phyloP scores from a whole-genome alignment of 208 protist species.

The Leishmania aethiopica region DNA sequence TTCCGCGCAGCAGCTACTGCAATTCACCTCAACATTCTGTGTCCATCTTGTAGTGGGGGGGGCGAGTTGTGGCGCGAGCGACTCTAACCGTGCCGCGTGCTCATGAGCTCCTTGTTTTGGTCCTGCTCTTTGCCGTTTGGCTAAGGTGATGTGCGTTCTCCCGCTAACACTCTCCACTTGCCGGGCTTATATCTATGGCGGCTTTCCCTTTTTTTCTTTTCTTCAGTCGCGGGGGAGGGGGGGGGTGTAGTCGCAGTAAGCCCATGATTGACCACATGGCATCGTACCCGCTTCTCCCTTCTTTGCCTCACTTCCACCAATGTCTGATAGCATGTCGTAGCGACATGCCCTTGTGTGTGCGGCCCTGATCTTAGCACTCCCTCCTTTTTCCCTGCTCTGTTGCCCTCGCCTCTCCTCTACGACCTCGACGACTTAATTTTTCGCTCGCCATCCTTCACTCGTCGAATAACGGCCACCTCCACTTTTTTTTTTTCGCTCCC shows the following conservation, averaged over 20 bases:
- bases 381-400: background rate
- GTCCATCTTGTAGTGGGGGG: background rate
- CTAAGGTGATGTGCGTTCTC: too few relatives aligned
- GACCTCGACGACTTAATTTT: background rate
- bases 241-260: too few relatives aligned
- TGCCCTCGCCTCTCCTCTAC: background rate
- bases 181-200: background rate
- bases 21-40: background rate
- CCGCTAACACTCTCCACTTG: background rate
- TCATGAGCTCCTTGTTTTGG: background rate
- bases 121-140: background rate
- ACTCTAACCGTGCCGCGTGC: too few relatives aligned
- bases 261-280: too few relatives aligned
- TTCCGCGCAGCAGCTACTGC: background rate
- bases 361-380: background rate
- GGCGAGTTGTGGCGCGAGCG: background rate
- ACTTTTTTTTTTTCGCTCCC: background rate
- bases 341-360: background rate
- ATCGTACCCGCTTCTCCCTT: too few relatives aligned
- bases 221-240: background rate
- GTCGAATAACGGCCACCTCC: background rate
- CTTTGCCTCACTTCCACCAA: too few relatives aligned
- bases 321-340: background rate
- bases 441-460: background rate
- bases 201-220: background rate